These are phyloP conservation scores for Pseudozyma flocculosa DNA, from an alignment of 1,284 basidiomycete species.

Conservation along the genomic window DNA sequence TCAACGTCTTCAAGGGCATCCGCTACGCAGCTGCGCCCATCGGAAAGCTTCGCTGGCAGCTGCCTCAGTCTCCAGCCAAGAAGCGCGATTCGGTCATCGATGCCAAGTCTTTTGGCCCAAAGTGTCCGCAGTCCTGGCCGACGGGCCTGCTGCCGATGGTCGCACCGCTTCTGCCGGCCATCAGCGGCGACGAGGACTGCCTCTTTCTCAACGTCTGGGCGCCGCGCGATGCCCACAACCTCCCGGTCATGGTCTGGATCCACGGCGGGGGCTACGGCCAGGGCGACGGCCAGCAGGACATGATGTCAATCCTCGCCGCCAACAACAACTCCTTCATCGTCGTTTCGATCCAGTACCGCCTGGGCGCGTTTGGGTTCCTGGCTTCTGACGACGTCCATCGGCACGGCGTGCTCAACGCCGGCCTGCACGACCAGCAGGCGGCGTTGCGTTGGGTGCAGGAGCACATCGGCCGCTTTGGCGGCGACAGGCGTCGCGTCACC, in stretches of 20 bases:
- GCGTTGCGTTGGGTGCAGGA: slow-evolving; percentile 35
- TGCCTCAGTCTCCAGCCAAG: slow-evolving; percentile 10
- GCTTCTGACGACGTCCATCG: slow-evolving; percentile 19
- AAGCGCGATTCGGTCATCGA: slow-evolving; percentile 14
- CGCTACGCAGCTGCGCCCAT: slow-evolving; percentile 26
- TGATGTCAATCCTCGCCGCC: slow-evolving; percentile 25
- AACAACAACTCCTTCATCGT: slow-evolving; percentile 25
- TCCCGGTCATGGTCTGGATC: slow-evolving; percentile 32
- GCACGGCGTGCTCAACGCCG: slow-evolving; percentile 24
- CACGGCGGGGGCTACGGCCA: slow-evolving; percentile 23
- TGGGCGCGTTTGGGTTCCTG: slow-evolving; percentile 45
- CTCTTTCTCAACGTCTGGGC: slow-evolving; percentile 35
- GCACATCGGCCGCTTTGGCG: slow-evolving; percentile 38
- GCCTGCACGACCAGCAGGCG: slow-evolving; percentile 31
- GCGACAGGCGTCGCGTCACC: slow-evolving; percentile 32
- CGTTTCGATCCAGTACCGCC: slow-evolving; percentile 65
- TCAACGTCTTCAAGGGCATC: slow-evolving; percentile 28
- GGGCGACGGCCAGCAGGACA: slow-evolving; percentile 23
- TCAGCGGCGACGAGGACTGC: slow-evolving; percentile 22
- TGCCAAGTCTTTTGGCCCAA: slow-evolving; percentile 14
- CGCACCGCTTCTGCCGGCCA: slow-evolving; percentile 1
- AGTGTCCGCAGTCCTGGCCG: slow-evolving; percentile 14
- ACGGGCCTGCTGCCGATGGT: background rate
- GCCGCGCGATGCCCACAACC: slow-evolving; percentile 12
- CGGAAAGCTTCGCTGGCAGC: slow-evolving; percentile 20